Percentiles rank a stretch among this genome's conserved stretches.
Evolutionary conservation across 306 rosid genomes (phyloP).

Genomic region (Cyamopsis tetragonoloba): DNA sequence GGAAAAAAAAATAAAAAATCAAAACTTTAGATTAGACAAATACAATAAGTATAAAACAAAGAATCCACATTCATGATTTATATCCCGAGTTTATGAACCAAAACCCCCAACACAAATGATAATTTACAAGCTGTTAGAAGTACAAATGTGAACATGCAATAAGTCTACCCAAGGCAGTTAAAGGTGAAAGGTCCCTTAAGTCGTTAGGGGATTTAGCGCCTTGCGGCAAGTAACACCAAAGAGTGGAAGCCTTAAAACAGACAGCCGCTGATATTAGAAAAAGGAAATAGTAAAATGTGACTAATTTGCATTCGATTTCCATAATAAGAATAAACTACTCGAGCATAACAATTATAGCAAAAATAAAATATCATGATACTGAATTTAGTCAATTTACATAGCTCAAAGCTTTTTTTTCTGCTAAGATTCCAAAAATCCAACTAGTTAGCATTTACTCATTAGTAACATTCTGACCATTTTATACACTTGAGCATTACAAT

Average conservation of each 20-base stretch:
- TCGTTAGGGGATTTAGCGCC: not conserved
- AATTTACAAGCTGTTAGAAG: too few relatives aligned
- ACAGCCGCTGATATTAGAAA: not conserved
- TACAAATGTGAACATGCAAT: not conserved
- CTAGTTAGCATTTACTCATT: not conserved
- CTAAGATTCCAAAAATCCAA: not conserved
- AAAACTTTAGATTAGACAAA: constrained; percentile 26
- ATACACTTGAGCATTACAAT: not conserved
- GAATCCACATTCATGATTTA: not conserved
- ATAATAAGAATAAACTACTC: not conserved
- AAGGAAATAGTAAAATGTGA: not conserved
- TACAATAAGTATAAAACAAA: not conserved
- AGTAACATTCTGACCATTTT: not conserved
- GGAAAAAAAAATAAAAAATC: constrained; percentile 23
- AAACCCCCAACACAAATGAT: not conserved
- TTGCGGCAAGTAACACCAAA: not conserved
- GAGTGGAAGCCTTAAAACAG: not conserved
- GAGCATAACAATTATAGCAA: not conserved
- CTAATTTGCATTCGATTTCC: not conserved
- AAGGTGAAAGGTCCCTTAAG: not conserved
- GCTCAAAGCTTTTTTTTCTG: not conserved
- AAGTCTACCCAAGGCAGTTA: not conserved
- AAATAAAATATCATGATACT: not conserved
- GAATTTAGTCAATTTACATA: not conserved
- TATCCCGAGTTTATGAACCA: not conserved